Conservation (phyloP, 2,329 filamentous ascomycete genomes). For the Sclerotinia subarctica region DNA sequence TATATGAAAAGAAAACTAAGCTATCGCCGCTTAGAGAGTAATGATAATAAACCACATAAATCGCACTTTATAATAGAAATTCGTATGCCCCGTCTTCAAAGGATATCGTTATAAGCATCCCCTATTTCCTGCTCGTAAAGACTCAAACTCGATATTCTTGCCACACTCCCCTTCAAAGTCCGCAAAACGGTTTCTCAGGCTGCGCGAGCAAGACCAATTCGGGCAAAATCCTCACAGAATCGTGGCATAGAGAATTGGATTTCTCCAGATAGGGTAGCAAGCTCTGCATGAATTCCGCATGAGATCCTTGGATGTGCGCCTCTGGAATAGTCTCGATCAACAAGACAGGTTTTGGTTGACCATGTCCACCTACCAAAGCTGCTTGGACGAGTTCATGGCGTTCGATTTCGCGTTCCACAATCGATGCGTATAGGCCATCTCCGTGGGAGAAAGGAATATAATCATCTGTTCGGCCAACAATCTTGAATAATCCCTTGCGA, state of each 20-base stretch:
- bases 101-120: neutral
- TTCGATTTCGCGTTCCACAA: slow-evolving; percentile 14
- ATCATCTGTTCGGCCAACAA: slow-evolving; percentile 21
- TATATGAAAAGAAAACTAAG: no score
- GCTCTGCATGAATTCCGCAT: slow-evolving; percentile 1
- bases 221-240: neutral
- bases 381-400: slow-evolving; percentile 11
- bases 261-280: slow-evolving; percentile 2
- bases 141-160: slow-evolving; percentile 6
- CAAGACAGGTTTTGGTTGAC: slow-evolving; percentile 1
- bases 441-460: slow-evolving; percentile 15
- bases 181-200: slow-evolving; percentile 6
- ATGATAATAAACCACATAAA: no score
- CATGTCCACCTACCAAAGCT: slow-evolving; percentile 9
- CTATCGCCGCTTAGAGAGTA: no score
- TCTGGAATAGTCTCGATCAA: neutral
- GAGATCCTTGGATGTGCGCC: neutral
- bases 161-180: neutral
- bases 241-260: neutral
- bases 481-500: slow-evolving; percentile 20
- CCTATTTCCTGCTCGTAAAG: slow-evolving; percentile 13
- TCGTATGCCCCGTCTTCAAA: neutral
- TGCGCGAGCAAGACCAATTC: neutral
- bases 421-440: slow-evolving; percentile 14
- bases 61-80: no score